Conservation (phyloP, 2,329 filamentous ascomycete species). For the Claviceps arundinis region DNA sequence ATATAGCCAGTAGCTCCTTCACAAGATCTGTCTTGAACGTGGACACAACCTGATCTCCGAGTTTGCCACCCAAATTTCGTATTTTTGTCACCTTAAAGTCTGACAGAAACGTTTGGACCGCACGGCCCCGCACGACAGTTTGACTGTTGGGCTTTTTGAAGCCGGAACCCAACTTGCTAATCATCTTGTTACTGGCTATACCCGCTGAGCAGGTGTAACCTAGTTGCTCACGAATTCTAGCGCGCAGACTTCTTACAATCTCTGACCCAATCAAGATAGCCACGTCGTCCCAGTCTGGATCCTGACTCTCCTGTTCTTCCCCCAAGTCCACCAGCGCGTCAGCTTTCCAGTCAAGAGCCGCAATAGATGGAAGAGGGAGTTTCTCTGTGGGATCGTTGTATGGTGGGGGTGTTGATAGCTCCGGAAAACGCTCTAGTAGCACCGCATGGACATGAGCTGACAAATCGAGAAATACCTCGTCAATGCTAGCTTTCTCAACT, state of each 20-base stretch:
- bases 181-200: conserved; percentile 81
- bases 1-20: conserved; percentile 56
- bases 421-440: conserved; percentile 63
- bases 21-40: conserved; percentile 71
- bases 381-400: conserved; percentile 59
- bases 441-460: conserved; percentile 70
- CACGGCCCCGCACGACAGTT: conserved; percentile 82
- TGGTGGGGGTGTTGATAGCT: conserved; percentile 50
- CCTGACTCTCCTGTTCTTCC: conserved; percentile 58
- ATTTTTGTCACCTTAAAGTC: conserved; percentile 92
- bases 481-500: conserved; percentile 88
- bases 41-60: conserved; percentile 76
- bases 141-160: conserved; percentile 91
- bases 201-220: conserved; percentile 89
- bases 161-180: conserved; percentile 84
- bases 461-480: conserved; percentile 90
- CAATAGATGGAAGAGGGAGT: conserved; percentile 55
- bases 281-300: conserved; percentile 95
- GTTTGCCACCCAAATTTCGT: conserved; percentile 84
- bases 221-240: conserved; percentile 52
- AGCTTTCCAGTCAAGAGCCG: conserved; percentile 68
- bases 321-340: conserved; percentile 76
- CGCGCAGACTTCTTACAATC: conserved; percentile 66
- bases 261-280: conserved; percentile 77
- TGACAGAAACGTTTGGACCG: conserved; percentile 63